Conservation (phyloP, 169 alveolate genomes). For the Eimeria praecox region DNA sequence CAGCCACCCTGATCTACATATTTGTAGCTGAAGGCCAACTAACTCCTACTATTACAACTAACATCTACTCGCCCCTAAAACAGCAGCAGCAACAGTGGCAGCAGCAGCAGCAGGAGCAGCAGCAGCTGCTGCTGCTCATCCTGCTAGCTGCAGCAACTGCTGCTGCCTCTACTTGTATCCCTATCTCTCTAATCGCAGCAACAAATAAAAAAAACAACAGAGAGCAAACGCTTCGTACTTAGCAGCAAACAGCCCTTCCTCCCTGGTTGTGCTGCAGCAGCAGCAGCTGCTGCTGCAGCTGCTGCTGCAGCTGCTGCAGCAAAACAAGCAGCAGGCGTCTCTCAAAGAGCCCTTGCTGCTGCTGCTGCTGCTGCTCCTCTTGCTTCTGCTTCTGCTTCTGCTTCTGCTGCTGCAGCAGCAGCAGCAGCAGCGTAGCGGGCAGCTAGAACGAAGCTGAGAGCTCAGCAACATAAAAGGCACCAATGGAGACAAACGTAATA, state of each 20-base stretch:
- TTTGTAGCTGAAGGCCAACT: no score
- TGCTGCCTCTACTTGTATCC: no score
- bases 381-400: slow-evolving; percentile 24
- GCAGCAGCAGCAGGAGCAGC: no score
- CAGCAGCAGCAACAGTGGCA: no score
- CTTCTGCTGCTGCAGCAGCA: slow-evolving; percentile 32
- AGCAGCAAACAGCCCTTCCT: background rate
- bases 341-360: background rate
- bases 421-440: slow-evolving; percentile 16
- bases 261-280: no score
- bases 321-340: background rate
- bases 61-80: no score
- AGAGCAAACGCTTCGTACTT: background rate
- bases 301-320: background rate
- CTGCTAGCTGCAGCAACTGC: no score
- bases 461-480: slow-evolving; percentile 38
- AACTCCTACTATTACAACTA: no score
- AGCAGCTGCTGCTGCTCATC: no score
- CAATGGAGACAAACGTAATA: background rate
- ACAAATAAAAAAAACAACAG: background rate
- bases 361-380: background rate
- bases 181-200: no score
- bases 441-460: slow-evolving; percentile 65
- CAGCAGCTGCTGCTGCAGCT: no score
- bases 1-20: no score